phyloP scores from a whole-genome alignment of 306 rosid species.

The Astragalus membranaceus region DNA sequence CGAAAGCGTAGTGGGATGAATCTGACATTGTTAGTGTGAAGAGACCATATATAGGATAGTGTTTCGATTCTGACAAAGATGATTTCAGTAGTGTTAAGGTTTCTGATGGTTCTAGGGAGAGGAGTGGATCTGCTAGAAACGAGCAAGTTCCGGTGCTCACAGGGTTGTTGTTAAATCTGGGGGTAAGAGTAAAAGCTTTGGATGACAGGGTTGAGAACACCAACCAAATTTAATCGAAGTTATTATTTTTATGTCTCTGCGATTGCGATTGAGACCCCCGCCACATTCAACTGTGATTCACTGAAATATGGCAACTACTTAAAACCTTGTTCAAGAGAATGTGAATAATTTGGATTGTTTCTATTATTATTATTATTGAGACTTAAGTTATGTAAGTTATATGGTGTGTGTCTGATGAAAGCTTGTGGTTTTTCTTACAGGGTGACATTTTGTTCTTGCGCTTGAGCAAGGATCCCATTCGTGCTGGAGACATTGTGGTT shows the following conservation, averaged over 20 bases:
- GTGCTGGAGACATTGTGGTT: slow-evolving; percentile 74
- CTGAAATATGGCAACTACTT: no score
- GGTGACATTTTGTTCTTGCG: slow-evolving; percentile 70
- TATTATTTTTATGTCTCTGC: no score
- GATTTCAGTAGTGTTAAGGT: slow-evolving; percentile 50
- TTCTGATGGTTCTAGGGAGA: slow-evolving; percentile 61
- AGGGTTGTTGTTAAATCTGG: slow-evolving; percentile 37
- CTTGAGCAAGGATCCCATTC: slow-evolving; percentile 58
- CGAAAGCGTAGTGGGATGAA: slow-evolving; percentile 76
- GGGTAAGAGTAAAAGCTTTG: slow-evolving; percentile 39
- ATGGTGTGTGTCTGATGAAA: not conserved
- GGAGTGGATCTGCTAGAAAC: slow-evolving; percentile 49
- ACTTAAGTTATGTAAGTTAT: not conserved
- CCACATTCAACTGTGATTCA: no score
- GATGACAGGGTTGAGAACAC: slow-evolving; percentile 66
- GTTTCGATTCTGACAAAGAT: slow-evolving; percentile 37
- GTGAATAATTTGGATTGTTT: not conserved
- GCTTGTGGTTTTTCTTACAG: slow-evolving; percentile 22
- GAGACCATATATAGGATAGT: slow-evolving; percentile 44
- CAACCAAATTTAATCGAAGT: no score
- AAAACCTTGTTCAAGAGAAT: not conserved
- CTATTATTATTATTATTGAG: not conserved
- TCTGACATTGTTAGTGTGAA: slow-evolving; percentile 42
- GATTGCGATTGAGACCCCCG: no score
- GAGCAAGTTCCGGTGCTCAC: slow-evolving; percentile 48